Base-by-base conservation (phyloP, 1,284 basidiomycete species). In the Cutaneotrichosporon sp. region DNA sequence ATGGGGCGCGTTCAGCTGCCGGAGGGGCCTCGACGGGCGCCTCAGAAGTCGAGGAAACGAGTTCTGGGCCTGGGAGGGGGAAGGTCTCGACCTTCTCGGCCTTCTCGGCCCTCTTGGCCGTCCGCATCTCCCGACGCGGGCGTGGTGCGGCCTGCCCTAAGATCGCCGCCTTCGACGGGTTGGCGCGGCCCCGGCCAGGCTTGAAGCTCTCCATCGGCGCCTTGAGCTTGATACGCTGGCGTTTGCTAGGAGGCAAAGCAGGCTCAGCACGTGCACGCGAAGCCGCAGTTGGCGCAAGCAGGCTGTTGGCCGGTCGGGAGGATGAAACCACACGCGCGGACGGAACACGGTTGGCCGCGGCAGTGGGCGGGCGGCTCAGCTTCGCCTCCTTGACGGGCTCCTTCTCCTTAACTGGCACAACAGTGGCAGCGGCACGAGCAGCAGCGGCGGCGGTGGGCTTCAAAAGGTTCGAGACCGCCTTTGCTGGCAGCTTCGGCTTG, bases 151-250 rank as follows among this genome's bases (percentile, higher is more conserved):
- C 50, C 3, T 47, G 13, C 2, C 64, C 64, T 6, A 65, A 43
- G 4, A 60, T 42, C 3, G 58, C 34, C 4, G 56, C 50, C 54
- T 66, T 66, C 38, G 58, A 52, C 29, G 49, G 55, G 57, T 65
- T 65, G n/a, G 33, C 33, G 13, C 54, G 45, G 18, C 8, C 25
- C 33, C 60, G 56, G 18, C 62, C 53, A 0, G 76, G 75, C 29
- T 66, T 62, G 67, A 79, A 79, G 45, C 66, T 70, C 27, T 76
- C 76, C 25, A 74, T 62, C 16, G 77, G 70, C 3, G 76, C 69
- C 63, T 77, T 77, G 22, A 70, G 67, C 38, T 65, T 66, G 24
- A 77, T 65, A 31, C 68, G 72, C 57, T 76, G 75, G 27, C 69
- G 68, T 61, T 71, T 71, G 4, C 64, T 59, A 4, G 72, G 67